phyloP scores from a whole-genome alignment of 345 rosid genomes.

The Rhodomyrtus tomentosa region DNA sequence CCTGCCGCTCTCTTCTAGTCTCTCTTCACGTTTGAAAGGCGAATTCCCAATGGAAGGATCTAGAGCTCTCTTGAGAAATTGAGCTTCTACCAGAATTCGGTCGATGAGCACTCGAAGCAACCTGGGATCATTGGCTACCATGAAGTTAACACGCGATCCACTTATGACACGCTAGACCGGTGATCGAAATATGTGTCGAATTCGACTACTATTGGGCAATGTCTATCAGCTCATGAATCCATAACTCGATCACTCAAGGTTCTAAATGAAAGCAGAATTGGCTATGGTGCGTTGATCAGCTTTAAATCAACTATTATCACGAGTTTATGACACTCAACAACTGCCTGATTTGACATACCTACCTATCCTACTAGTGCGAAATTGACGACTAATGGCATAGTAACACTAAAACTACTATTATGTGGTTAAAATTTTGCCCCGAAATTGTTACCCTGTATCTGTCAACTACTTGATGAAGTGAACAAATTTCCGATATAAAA shows the following conservation, averaged over 20 bases:
- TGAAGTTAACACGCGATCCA: background rate
- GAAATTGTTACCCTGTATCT: slow-evolving; percentile 19
- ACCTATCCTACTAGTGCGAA: too few species aligned
- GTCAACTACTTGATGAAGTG: slow-evolving; percentile 36
- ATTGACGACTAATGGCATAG: background rate
- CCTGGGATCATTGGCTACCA: too few species aligned
- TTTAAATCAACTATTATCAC: background rate
- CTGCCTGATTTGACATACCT: background rate
- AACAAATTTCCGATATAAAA: slow-evolving; percentile 10
- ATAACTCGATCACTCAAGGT: background rate
- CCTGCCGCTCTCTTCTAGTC: background rate
- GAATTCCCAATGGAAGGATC: background rate
- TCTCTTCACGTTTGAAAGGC: background rate
- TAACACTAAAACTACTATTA: background rate
- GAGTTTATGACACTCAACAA: too few species aligned
- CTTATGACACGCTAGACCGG: background rate
- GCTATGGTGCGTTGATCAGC: background rate
- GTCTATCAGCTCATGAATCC: background rate
- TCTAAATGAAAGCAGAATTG: background rate
- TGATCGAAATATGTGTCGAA: background rate
- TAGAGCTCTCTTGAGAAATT: too few species aligned
- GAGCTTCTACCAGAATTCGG: too few species aligned
- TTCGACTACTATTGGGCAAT: background rate
- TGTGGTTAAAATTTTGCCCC: too few species aligned
- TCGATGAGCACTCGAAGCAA: too few species aligned